Percentiles rank a stretch among this genome's conserved stretches.
Evolutionary conservation across 78 protist species (phyloP).

Genomic region (Ministeria vibrans): DNA sequence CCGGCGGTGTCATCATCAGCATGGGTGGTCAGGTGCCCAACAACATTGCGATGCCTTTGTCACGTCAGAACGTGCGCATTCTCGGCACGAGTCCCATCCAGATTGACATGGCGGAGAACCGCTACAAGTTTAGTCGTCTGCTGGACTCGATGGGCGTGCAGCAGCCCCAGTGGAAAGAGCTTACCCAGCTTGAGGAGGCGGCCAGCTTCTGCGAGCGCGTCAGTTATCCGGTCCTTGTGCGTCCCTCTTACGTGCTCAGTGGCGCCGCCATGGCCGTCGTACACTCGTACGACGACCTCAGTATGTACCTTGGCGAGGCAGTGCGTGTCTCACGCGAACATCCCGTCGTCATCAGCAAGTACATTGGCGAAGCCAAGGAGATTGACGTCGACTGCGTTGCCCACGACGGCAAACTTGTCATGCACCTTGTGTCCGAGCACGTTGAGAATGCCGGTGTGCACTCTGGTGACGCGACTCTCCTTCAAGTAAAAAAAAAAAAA

Average conservation of each 20-base stretch:
- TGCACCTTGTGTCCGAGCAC: conserved; percentile 90
- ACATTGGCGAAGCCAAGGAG: conserved; percentile 84
- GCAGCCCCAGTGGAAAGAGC: conserved; percentile 89
- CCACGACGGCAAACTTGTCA: conserved; percentile 69
- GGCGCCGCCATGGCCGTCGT: conserved; percentile 95
- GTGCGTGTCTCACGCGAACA: conserved; percentile 51
- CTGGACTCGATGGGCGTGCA: conserved; percentile 81
- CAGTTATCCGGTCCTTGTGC: conserved; percentile 87
- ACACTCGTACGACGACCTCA: conserved; percentile 64
- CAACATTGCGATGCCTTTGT: conserved; percentile 76
- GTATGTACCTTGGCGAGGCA: conserved; percentile 66
- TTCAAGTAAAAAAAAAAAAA: too few species aligned
- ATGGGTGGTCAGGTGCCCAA: conserved; percentile 94
- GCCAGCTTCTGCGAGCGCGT: conserved; percentile 70
- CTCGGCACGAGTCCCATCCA: conserved; percentile 84
- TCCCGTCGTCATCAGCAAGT: conserved; percentile 81
- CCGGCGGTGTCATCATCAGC: conserved; percentile 64
- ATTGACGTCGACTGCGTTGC: conserved; percentile 95
- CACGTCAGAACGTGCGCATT: conserved; percentile 46
- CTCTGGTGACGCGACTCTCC: conserved; percentile 94
- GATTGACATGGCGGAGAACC: conserved; percentile 93
- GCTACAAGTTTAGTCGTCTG: conserved; percentile 89
- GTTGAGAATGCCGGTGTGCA: conserved; percentile 98
- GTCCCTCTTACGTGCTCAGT: conserved; percentile 91
- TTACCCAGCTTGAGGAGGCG: conserved; percentile 60